These are phyloP conservation scores for Tylopilus plumbeoviolaceoides DNA, from an alignment of 768 basidiomycete species.

Conservation along the genomic window DNA sequence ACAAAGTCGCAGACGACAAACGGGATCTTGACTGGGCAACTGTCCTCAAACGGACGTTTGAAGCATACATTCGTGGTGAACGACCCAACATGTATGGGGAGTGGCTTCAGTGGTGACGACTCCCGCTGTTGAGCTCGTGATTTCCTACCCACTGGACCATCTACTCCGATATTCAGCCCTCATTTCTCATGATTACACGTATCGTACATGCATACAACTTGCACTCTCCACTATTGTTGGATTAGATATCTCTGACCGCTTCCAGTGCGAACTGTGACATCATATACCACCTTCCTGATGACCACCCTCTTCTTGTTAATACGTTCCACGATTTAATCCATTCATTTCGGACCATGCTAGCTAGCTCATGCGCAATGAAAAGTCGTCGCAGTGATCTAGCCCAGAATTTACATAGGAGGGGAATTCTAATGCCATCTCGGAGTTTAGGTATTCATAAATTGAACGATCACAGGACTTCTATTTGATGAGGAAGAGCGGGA, in stretches of 20 bases:
- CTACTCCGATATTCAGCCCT: slow-evolving; percentile 27
- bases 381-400: slow-evolving; percentile 9
- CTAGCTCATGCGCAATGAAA: slow-evolving; percentile 10
- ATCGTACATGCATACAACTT: slow-evolving; percentile 26
- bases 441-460: neutral
- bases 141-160: slow-evolving; percentile 21
- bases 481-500: neutral
- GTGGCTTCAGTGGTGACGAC: slow-evolving; percentile 50
- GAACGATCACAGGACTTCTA: neutral
- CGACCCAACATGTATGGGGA: slow-evolving; percentile 96
- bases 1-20: slow-evolving; percentile 56
- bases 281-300: slow-evolving; percentile 30
- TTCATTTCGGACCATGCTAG: slow-evolving; percentile 17
- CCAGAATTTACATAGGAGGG: slow-evolving; percentile 17
- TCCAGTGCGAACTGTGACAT: slow-evolving; percentile 25
- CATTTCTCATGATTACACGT: slow-evolving; percentile 26
- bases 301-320: slow-evolving; percentile 24
- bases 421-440: slow-evolving; percentile 21
- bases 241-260: slow-evolving; percentile 25
- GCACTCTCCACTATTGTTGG: slow-evolving; percentile 28
- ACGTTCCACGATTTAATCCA: slow-evolving; percentile 17
- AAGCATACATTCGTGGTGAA: slow-evolving; percentile 88
- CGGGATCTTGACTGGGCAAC: slow-evolving; percentile 90
- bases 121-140: slow-evolving; percentile 4
- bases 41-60: slow-evolving; percentile 93